These are phyloP conservation scores for Austroboletus niveus DNA, from an alignment of 1,284 basidiomycete species.

Conservation along the genomic window DNA sequence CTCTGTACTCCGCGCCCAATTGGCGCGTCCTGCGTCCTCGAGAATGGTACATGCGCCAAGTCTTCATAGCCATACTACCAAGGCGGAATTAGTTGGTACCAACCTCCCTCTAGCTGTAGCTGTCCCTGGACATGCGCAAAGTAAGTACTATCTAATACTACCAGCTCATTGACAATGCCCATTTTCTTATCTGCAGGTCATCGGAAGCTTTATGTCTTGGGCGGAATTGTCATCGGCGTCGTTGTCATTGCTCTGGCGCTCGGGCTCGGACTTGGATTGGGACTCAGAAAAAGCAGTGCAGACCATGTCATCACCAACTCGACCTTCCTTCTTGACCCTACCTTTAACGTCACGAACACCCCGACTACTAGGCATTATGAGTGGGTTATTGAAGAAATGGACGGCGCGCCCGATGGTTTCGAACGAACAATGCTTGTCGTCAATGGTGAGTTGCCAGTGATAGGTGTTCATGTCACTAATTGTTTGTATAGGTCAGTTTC, in stretches of 20 bases:
- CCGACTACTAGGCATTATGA: conserved; percentile 33
- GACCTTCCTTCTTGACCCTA: conserved; percentile 30
- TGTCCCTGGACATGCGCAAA: background rate
- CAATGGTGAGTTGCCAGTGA: conserved; percentile 17
- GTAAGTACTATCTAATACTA: conserved; percentile 12
- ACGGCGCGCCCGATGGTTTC: conserved; percentile 30
- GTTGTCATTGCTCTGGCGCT: conserved; percentile 26
- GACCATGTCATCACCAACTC: conserved; percentile 26
- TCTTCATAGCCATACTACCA: no score
- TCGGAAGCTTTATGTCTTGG: conserved; percentile 18
- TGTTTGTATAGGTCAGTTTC: conserved; percentile 27
- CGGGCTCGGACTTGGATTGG: conserved; percentile 31
- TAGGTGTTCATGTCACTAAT: background rate
- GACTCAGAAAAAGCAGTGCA: conserved; percentile 23
- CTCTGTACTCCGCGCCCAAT: no score
- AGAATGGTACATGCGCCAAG: no score
- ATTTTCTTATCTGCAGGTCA: conserved; percentile 12
- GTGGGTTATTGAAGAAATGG: conserved; percentile 30
- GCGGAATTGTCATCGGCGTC: conserved; percentile 8
- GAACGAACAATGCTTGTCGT: conserved; percentile 33
- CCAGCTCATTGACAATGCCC: background rate
- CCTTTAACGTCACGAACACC: conserved; percentile 25
- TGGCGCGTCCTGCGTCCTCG: no score
- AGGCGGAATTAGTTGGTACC: no score
- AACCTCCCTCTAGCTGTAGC: no score